phyloP scores from a whole-genome alignment of 2,329 filamentous ascomycete genomes.

The Aspergillus glaucus region DNA sequence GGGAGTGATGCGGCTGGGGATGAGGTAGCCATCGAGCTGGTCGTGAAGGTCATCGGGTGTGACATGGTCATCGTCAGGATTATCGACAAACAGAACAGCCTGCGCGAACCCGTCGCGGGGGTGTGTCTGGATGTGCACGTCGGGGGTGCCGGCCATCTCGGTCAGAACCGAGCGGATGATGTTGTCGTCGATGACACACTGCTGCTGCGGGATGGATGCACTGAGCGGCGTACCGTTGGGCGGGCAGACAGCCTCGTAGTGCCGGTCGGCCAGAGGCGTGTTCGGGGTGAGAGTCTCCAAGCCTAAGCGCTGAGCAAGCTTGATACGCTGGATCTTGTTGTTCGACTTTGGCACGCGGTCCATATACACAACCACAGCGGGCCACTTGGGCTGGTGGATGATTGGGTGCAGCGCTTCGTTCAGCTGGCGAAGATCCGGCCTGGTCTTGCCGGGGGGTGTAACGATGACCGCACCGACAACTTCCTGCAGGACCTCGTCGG shows the following conservation, averaged over 20 bases:
- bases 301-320: slow-evolving; percentile 44
- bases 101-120: background rate
- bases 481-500: slow-evolving; percentile 51
- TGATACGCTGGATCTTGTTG: slow-evolving; percentile 54
- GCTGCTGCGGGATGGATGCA: slow-evolving; percentile 28
- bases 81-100: background rate
- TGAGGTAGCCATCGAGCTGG: slow-evolving; percentile 26
- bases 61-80: background rate
- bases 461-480: slow-evolving; percentile 51
- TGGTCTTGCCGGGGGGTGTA: slow-evolving; percentile 38
- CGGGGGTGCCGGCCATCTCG: background rate
- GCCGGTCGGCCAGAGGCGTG: slow-evolving; percentile 40
- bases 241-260: slow-evolving; percentile 48
- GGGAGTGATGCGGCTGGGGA: slow-evolving; percentile 34
- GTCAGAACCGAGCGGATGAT: background rate
- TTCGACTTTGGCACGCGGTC: slow-evolving; percentile 50
- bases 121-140: background rate
- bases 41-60: slow-evolving; percentile 11
- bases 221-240: slow-evolving; percentile 42
- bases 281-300: slow-evolving; percentile 43
- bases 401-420: slow-evolving; percentile 44
- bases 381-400: slow-evolving; percentile 50
- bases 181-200: slow-evolving; percentile 22
- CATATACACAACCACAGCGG: slow-evolving; percentile 50
- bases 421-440: slow-evolving; percentile 45